Evolutionary conservation across 371 early-diverging fungal species (phyloP).

Genomic region (Phascolomyces articulosus): DNA sequence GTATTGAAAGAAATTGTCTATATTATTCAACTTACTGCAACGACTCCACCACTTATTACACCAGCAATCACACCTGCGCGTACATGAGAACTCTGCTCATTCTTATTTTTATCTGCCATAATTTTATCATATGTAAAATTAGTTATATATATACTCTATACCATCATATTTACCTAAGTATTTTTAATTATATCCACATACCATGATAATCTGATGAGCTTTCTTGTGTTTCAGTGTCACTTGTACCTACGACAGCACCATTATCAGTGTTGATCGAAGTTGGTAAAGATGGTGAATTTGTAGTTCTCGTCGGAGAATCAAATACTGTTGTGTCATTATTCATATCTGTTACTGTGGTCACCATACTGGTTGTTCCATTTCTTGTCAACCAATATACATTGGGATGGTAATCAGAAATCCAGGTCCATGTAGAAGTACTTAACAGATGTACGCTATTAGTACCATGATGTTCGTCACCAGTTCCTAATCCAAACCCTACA

Average conservation of each 20-base stretch:
- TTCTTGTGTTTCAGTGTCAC: too few relatives aligned
- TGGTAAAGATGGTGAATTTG: too few relatives aligned
- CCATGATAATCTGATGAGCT: too few relatives aligned
- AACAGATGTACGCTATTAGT: conserved; percentile 28
- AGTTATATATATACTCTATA: too few relatives aligned
- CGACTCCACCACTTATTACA: conserved; percentile 38
- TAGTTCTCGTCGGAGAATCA: too few relatives aligned
- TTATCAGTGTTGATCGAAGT: too few relatives aligned
- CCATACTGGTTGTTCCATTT: neutral
- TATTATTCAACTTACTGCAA: conserved; percentile 24
- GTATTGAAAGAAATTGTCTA: too few relatives aligned
- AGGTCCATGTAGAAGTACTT: conserved; percentile 30
- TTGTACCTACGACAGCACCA: too few relatives aligned
- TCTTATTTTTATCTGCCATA: neutral
- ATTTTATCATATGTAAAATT: too few relatives aligned
- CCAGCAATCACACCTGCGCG: conserved; percentile 42
- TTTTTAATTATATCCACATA: too few relatives aligned
- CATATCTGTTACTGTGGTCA: neutral
- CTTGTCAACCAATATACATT: conserved; percentile 9
- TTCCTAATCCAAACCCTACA: conserved; percentile 31
- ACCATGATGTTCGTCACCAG: conserved; percentile 17
- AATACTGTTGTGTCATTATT: neutral
- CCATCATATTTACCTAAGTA: too few relatives aligned
- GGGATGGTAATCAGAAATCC: conserved; percentile 34
- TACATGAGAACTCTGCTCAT: conserved; percentile 11